phyloP scores from a whole-genome alignment of 2,329 filamentous ascomycete species.

The Tolypocladium amazonense region DNA sequence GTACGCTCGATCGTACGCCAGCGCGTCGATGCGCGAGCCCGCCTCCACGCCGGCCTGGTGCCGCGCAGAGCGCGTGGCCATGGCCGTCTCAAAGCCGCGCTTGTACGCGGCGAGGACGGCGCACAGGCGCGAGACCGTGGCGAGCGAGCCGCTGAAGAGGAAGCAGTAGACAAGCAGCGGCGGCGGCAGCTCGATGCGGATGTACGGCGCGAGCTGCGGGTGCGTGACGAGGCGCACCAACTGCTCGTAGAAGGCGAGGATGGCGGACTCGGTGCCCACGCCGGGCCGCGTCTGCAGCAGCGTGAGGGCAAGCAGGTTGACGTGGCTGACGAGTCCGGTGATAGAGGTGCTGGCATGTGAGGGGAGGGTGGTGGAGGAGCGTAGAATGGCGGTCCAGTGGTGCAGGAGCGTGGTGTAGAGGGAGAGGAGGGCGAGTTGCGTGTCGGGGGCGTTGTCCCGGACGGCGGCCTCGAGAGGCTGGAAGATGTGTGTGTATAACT shows the following conservation, averaged over 20 bases:
- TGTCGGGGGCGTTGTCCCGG: conserved; percentile 35
- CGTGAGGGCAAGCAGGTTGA: conserved; percentile 46
- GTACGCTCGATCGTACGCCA: conserved; percentile 44
- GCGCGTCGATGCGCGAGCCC: conserved; percentile 18
- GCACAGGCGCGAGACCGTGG: conserved; percentile 57
- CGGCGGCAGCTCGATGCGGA: conserved; percentile 60
- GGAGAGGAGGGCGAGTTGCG: conserved; percentile 48
- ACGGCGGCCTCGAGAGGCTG: conserved; percentile 39
- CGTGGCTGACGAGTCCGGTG: conserved; percentile 32
- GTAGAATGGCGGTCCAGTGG: conserved; percentile 41
- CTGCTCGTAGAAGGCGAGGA: conserved; percentile 62
- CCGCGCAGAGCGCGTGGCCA: conserved; percentile 26
- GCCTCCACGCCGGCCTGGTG: conserved; percentile 2
- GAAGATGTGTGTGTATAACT: conserved; percentile 38
- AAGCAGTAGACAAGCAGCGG: conserved; percentile 60
- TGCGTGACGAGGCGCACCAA: conserved; percentile 46
- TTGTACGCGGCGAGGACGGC: conserved; percentile 64
- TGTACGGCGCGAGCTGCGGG: conserved; percentile 34
- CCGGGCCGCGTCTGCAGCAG: conserved; percentile 42
- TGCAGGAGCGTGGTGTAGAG: conserved; percentile 60
- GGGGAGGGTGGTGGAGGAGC: conserved; percentile 25
- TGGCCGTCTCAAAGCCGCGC: conserved; percentile 57
- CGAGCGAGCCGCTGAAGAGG: conserved; percentile 53
- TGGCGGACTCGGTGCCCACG: conserved; percentile 36
- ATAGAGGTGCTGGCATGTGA: conserved; percentile 26